Conservation (phyloP, 345 rosid species). For the Eucalyptus globulus region DNA sequence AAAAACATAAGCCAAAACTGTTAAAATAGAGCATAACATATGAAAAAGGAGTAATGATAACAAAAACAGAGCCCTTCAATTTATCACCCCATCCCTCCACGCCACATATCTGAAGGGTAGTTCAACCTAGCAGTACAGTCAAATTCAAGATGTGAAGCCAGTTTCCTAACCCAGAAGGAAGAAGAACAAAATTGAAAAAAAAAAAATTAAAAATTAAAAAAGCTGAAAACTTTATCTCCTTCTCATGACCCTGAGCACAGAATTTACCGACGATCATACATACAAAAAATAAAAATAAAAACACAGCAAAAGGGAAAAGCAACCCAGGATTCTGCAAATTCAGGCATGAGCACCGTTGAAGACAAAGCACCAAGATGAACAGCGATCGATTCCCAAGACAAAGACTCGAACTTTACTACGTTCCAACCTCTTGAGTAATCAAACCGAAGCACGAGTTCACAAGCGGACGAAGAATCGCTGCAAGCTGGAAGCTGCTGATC, state of each 20-base stretch:
- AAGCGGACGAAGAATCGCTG: neutral
- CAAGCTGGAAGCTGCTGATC: neutral
- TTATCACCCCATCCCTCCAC: neutral
- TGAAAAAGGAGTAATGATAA: neutral
- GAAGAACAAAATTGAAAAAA: neutral
- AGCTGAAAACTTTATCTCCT: neutral
- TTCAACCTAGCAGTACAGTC: neutral
- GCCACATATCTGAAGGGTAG: neutral
- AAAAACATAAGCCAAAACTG: neutral
- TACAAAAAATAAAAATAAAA: neutral
- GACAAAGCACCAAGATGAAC: neutral
- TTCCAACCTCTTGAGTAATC: neutral
- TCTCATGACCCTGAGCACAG: neutral
- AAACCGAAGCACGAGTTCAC: neutral
- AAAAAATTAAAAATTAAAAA: neutral
- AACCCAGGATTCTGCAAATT: neutral
- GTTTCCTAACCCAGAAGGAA: neutral
- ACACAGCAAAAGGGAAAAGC: neutral
- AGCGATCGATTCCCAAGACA: neutral
- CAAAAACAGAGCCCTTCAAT: neutral
- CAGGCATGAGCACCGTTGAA: neutral
- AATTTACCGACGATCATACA: neutral
- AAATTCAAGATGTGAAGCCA: neutral
- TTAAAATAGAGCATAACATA: neutral
- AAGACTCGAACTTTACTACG: neutral